Conservation (phyloP, 306 rosid genomes). For the Fagus sylvatica region DNA sequence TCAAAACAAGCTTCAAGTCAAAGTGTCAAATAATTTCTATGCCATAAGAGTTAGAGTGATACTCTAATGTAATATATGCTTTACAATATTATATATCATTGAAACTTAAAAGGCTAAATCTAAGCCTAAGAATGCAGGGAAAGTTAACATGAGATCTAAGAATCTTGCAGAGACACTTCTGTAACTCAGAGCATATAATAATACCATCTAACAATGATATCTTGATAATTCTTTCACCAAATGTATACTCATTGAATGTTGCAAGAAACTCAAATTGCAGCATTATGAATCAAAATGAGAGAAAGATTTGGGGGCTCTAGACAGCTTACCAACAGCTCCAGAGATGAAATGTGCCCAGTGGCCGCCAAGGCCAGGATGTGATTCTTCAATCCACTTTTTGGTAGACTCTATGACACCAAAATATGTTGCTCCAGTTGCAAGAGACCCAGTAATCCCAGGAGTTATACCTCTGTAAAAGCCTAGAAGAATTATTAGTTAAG, state of each 20-base stretch:
- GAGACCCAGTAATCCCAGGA: conserved; percentile 86
- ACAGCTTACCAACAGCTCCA: conserved; percentile 82
- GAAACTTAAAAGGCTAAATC: too few species aligned
- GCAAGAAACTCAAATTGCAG: conserved; percentile 23
- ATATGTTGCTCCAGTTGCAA: conserved; percentile 95
- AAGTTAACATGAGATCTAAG: too few species aligned
- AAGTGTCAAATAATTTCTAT: not conserved
- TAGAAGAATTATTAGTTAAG: conserved; percentile 30
- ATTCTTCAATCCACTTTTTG: conserved; percentile 85
- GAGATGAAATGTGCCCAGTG: conserved; percentile 96
- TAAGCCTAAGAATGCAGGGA: too few species aligned
- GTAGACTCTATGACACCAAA: conserved; percentile 90
- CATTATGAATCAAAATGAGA: conserved; percentile 10
- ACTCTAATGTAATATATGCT: too few species aligned
- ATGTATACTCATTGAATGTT: not conserved
- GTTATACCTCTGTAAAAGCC: conserved; percentile 86
- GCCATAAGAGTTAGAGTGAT: too few species aligned
- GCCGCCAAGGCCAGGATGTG: conserved; percentile 77
- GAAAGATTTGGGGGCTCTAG: conserved; percentile 15
- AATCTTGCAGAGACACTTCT: not conserved
- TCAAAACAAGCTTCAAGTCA: not conserved
- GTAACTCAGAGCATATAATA: not conserved
- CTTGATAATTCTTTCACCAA: not conserved
- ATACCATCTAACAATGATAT: not conserved
- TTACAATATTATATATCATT: too few species aligned